These are phyloP conservation scores for Cephalotrichum gorgonifer DNA, from an alignment of 2,329 filamentous ascomycete genomes.

Conservation along the genomic window DNA sequence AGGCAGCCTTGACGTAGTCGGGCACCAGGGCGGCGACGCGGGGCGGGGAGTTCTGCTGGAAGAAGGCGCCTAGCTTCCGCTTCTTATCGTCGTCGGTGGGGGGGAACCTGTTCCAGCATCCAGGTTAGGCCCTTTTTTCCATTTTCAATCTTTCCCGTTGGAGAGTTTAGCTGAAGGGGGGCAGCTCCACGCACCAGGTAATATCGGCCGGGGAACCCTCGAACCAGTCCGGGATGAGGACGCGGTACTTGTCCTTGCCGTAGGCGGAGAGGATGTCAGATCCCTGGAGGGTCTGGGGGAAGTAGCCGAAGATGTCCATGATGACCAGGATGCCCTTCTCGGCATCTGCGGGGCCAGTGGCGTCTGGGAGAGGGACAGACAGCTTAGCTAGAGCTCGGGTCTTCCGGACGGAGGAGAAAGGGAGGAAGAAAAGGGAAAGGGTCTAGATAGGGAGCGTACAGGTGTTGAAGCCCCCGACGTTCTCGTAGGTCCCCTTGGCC, in stretches of 20 bases:
- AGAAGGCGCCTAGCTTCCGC: slow-evolving; percentile 46
- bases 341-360: slow-evolving; percentile 34
- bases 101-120: slow-evolving; percentile 36
- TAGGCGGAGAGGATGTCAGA: slow-evolving; percentile 53
- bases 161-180: not conserved
- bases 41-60: slow-evolving; percentile 37
- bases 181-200: slow-evolving; percentile 26
- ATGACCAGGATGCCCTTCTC: slow-evolving; percentile 51
- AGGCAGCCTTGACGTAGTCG: slow-evolving; percentile 41
- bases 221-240: slow-evolving; percentile 92
- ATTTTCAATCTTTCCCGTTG: not conserved
- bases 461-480: slow-evolving; percentile 44
- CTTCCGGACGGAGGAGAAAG: not conserved
- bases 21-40: slow-evolving; percentile 39
- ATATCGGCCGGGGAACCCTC: slow-evolving; percentile 56
- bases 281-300: slow-evolving; percentile 58
- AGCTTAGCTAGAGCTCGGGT: too few relatives aligned
- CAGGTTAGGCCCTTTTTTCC: too few relatives aligned
- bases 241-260: slow-evolving; percentile 60
- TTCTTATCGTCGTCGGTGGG: slow-evolving; percentile 55
- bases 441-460: slow-evolving; percentile 18
- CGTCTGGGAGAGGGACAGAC: slow-evolving; percentile 30
- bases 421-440: not conserved
- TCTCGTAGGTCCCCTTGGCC: slow-evolving; percentile 44
- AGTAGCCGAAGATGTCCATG: slow-evolving; percentile 63